A percentile compares a stretch with the other conserved stretches of the same genome.
Evolutionary conservation across 2,329 filamentous ascomycete genomes (phyloP).

Genomic region (Hymenoscyphus albidus): DNA sequence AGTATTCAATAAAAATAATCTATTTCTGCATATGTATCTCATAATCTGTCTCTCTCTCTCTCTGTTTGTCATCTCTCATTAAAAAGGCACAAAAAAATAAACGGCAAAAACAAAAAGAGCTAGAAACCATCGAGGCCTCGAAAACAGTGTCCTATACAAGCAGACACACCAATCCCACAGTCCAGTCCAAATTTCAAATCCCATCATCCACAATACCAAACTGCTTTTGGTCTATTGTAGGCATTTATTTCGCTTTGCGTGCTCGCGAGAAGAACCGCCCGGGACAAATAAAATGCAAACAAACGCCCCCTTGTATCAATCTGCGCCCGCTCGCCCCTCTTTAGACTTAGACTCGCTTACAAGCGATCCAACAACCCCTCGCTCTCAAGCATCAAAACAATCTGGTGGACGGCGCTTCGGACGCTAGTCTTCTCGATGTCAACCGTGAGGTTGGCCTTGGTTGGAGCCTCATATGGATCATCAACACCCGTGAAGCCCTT

Average conservation of each 20-base stretch:
- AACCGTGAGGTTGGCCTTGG: slow-evolving; percentile 78
- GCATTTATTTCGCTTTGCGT: not conserved
- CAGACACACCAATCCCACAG: not conserved
- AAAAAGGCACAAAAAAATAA: not conserved
- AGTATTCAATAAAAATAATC: not conserved
- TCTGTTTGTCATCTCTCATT: not conserved
- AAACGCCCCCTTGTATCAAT: not conserved
- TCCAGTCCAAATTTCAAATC: too few species aligned
- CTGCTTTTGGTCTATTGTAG: not conserved
- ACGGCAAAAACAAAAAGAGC: not conserved
- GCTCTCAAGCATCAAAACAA: slow-evolving; percentile 86
- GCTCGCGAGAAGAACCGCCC: too few species aligned
- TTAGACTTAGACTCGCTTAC: slow-evolving; percentile 11
- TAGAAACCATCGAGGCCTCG: not conserved
- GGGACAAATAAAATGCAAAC: not conserved
- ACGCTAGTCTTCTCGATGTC: slow-evolving; percentile 84
- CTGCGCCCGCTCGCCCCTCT: not conserved
- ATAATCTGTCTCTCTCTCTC: too few species aligned
- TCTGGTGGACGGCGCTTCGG: slow-evolving; percentile 92
- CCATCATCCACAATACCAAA: not conserved
- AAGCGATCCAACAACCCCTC: slow-evolving; percentile 76
- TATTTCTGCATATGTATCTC: not conserved
- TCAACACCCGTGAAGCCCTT: slow-evolving; percentile 98
- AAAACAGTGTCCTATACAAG: not conserved
- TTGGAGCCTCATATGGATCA: slow-evolving; percentile 87